Conservation (phyloP, 805 yeast species). For the Metschnikowia henanensis region DNA sequence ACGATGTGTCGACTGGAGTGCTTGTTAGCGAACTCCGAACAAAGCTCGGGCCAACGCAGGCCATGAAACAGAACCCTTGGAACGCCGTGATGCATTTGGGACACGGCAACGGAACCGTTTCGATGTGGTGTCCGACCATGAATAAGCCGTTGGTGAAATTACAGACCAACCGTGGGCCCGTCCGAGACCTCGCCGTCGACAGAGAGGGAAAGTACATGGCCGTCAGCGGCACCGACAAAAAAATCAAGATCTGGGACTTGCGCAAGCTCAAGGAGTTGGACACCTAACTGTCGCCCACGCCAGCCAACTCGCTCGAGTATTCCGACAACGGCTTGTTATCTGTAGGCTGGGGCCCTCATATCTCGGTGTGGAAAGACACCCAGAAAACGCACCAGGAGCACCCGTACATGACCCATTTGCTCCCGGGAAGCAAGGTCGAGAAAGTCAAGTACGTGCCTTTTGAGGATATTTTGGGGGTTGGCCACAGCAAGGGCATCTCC, state of each 20-base stretch:
- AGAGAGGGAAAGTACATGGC: slow-evolving; percentile 95
- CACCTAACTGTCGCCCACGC: slow-evolving; percentile 74
- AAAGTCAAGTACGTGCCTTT: slow-evolving; percentile 81
- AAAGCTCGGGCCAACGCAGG: slow-evolving; percentile 84
- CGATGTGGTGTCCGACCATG: slow-evolving; percentile 92
- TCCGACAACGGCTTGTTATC: slow-evolving; percentile 87
- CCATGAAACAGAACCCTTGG: slow-evolving; percentile 92
- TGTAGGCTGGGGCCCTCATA: slow-evolving; percentile 96
- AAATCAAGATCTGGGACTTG: slow-evolving; percentile 90
- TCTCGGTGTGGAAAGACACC: slow-evolving; percentile 90
- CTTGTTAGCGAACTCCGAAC: slow-evolving; percentile 83
- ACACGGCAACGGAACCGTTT: slow-evolving; percentile 87
- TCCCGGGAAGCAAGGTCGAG: slow-evolving; percentile 74
- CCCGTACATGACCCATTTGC: slow-evolving; percentile 90
- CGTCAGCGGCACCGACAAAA: slow-evolving; percentile 82
- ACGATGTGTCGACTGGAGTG: slow-evolving; percentile 92
- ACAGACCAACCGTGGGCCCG: slow-evolving; percentile 82
- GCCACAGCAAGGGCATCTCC: slow-evolving; percentile 70
- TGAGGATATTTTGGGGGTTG: slow-evolving; percentile 94
- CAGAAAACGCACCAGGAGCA: slow-evolving; percentile 67
- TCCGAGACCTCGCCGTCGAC: slow-evolving; percentile 80
- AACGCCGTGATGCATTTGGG: slow-evolving; percentile 95
- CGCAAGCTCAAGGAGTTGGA: slow-evolving; percentile 79
- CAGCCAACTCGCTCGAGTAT: slow-evolving; percentile 74
- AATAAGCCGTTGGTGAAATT: slow-evolving; percentile 82